A percentile compares a stretch with the other conserved stretches of the same genome.
These are phyloP conservation scores for Triticum urartu DNA, from an alignment of 176 grass and related monocot species.

Conservation along the genomic window DNA sequence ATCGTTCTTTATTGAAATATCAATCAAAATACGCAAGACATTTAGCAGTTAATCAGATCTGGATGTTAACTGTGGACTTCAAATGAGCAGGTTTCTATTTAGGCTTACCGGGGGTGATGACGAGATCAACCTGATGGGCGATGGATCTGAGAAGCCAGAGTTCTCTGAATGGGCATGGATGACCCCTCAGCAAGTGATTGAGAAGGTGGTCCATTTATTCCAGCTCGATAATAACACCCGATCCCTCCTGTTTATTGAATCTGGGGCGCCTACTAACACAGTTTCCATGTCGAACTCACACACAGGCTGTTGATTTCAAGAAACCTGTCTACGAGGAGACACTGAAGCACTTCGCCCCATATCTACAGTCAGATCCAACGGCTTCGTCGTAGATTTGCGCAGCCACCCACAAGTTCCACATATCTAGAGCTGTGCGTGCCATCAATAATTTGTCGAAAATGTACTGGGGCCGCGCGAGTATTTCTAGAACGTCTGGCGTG, in stretches of 20 bases:
- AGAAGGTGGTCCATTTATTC: conserved; percentile 51
- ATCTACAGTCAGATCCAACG: conserved; percentile 58
- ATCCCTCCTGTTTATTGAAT: background rate
- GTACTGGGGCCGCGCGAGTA: background rate
- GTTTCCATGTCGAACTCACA: background rate
- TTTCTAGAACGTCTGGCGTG: background rate
- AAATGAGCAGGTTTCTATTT: conserved; percentile 73
- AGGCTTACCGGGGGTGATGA: conserved; percentile 79
- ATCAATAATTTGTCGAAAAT: conserved; percentile 8
- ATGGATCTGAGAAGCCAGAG: conserved; percentile 93
- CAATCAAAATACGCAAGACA: background rate
- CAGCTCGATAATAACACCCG: background rate
- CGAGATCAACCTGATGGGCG: conserved; percentile 81
- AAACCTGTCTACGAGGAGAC: conserved; percentile 89
- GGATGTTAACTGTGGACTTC: background rate
- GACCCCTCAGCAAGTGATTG: conserved; percentile 80
- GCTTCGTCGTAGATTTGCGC: conserved; percentile 18
- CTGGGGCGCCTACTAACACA: conserved; percentile 12
- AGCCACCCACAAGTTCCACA: background rate
- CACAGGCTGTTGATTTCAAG: conserved; percentile 86
- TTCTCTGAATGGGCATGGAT: conserved; percentile 83
- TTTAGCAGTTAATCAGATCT: background rate
- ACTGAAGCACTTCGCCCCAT: conserved; percentile 58
- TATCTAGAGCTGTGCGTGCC: background rate
- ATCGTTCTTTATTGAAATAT: background rate